Conservation (phyloP, 208 protist species). For the Trypanosoma cruzi region DNA sequence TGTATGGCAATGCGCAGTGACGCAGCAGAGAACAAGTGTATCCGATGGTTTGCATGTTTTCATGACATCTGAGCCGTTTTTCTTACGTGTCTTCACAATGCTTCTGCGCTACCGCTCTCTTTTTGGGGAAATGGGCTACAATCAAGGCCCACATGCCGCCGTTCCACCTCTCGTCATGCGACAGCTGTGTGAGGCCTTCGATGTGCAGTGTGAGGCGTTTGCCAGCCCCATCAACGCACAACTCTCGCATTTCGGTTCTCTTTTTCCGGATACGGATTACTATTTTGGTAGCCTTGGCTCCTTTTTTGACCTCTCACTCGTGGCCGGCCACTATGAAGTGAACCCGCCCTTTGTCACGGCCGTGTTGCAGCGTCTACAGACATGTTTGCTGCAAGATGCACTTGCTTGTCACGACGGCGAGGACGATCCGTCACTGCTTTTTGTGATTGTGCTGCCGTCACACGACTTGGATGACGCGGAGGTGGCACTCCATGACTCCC, state of each 20-base stretch:
- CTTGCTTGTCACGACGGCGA: constrained; percentile 23
- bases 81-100: constrained; percentile 46
- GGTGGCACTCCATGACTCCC: not conserved
- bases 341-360: constrained; percentile 86
- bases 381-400: constrained; percentile 32
- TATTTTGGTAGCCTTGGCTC: constrained; percentile 79
- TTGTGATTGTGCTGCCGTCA: constrained; percentile 68
- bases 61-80: constrained; percentile 33
- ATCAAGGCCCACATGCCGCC: constrained; percentile 71
- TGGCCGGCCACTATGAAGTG: constrained; percentile 64
- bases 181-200: constrained; percentile 40
- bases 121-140: constrained; percentile 60
- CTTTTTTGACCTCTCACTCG: constrained; percentile 86
- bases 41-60: not conserved
- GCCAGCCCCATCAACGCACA: constrained; percentile 87
- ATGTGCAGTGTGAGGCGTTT: constrained; percentile 81
- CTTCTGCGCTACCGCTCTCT: constrained; percentile 61
- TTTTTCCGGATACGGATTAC: constrained; percentile 85
- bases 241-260: constrained; percentile 67
- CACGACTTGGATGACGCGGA: constrained; percentile 56
- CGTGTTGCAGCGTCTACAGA: constrained; percentile 58
- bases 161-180: constrained; percentile 59
- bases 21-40: not conserved
- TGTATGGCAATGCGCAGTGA: constrained; percentile 7
- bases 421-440: constrained; percentile 35